Base-by-base conservation (phyloP, 176 grass and related monocot species). In the Phoenix roebelenii region DNA sequence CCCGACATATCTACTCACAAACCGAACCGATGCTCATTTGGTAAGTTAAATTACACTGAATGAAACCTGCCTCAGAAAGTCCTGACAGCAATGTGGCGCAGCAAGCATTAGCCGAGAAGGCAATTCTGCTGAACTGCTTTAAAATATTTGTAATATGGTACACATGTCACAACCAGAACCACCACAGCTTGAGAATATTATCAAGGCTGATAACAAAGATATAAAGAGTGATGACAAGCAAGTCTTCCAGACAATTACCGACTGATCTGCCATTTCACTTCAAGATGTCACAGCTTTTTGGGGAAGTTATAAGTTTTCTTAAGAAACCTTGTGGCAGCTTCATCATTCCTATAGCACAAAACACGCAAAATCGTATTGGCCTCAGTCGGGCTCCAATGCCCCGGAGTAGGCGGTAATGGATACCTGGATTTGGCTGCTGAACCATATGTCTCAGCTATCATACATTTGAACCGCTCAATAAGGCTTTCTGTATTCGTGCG, bases 221-320 rank as follows among this genome's bases (percentile, higher is more conserved):
- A 44, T 44, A 44, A 1, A 44, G 35, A 44, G 35, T 3, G 9
- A 14, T 9, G 2, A 44, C 35, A 44, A 44, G 35, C 9, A 44
- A 44, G 9, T 44, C 49, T 51, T 65, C 49, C 19, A 22, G 39
- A 52, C 16, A 18, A 5, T 3, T 6, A n/a, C 4, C 6, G 25
- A 49, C 22, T 25, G 3, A 30, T 29, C 25, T 30, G 57, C 15
- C 23, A 1, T 1, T 1, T 18, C 4, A 17, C 15, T 16, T 4
- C 4, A 48, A 32, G 9, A 19, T 3, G 18, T 22, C 58, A 87
- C 25, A 97, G 79, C 78, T 97, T 97, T 78, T 97, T 97, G 0
- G 93, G 87, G 29, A 97, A 74, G 72, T 78, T 88, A 25, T 91
- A 97, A 28, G 87, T 91, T 85, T 97, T 97, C 73, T 97, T 97